Evolutionary conservation across 345 rosid genomes (phyloP).

Genomic region (Bruguiera gymnorhiza): DNA sequence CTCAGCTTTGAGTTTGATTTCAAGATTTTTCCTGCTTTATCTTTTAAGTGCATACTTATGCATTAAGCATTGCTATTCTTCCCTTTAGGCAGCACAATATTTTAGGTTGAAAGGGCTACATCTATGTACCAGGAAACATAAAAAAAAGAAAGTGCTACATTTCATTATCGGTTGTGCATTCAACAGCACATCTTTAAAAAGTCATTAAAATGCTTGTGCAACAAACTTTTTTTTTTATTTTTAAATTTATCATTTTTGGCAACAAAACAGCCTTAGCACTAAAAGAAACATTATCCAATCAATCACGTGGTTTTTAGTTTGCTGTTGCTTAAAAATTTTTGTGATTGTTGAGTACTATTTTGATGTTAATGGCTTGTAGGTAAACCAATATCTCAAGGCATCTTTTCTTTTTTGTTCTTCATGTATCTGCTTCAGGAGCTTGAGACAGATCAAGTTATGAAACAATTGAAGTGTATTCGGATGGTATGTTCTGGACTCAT

Average conservation of each 20-base stretch:
- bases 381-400: not conserved
- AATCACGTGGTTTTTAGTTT: not conserved
- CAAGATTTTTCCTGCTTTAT: not conserved
- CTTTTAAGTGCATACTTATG: not conserved
- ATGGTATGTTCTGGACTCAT: constrained; percentile 43
- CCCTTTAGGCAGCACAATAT: not conserved
- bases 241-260: not conserved
- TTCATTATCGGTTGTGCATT: not conserved
- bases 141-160: not conserved
- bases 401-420: constrained; percentile 13
- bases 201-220: too few relatives aligned
- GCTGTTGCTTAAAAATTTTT: not conserved
- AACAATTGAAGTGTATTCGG: constrained; percentile 71
- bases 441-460: constrained; percentile 70
- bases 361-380: not conserved
- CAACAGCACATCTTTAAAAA: too few relatives aligned
- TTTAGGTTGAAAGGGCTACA: not conserved
- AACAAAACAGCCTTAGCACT: not conserved
- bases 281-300: not conserved
- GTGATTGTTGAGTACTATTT: constrained; percentile 1
- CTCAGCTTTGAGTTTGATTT: not conserved
- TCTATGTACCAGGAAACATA: not conserved
- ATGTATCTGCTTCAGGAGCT: constrained; percentile 55
- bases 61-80: not conserved
- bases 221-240: too few relatives aligned